These are phyloP conservation scores for Incumbomyces lentus DNA, from an alignment of 2,329 filamentous ascomycete genomes.

Conservation along the genomic window DNA sequence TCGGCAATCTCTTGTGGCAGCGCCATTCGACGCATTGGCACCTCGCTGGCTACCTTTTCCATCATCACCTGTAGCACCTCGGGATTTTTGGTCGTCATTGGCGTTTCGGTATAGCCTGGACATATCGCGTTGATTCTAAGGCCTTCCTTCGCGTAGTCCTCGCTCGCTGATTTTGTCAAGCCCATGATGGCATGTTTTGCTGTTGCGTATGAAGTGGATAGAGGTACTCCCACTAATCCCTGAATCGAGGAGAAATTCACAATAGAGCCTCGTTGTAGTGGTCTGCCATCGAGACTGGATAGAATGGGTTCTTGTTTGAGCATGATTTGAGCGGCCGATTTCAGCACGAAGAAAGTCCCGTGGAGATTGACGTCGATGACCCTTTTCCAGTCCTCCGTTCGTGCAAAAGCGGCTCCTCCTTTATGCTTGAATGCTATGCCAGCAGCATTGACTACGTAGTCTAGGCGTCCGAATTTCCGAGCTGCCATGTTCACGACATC, in stretches of 20 bases:
- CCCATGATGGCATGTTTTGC: slow-evolving; percentile 50
- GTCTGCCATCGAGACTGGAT: slow-evolving; percentile 26
- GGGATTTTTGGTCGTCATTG: slow-evolving; percentile 33
- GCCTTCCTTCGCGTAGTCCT: slow-evolving; percentile 40
- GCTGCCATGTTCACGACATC: slow-evolving; percentile 46
- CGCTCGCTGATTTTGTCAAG: slow-evolving; percentile 47
- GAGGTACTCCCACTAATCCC: slow-evolving; percentile 31
- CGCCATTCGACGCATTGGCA: slow-evolving; percentile 44
- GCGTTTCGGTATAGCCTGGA: slow-evolving; percentile 38
- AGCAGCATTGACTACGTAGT: slow-evolving; percentile 21
- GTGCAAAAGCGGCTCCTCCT: slow-evolving; percentile 2
- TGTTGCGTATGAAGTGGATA: slow-evolving; percentile 27
- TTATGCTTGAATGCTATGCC: slow-evolving; percentile 21
- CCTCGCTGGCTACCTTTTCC: slow-evolving; percentile 32
- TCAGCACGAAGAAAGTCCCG: slow-evolving; percentile 34
- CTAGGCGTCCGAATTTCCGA: slow-evolving; percentile 38
- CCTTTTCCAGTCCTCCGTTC: slow-evolving; percentile 29
- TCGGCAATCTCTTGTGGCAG: slow-evolving; percentile 44
- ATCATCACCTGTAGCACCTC: slow-evolving; percentile 20
- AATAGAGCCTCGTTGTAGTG: slow-evolving; percentile 26
- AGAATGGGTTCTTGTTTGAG: slow-evolving; percentile 33
- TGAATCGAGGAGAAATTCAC: slow-evolving; percentile 31
- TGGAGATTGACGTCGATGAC: slow-evolving; percentile 36
- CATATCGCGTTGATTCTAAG: slow-evolving; percentile 24
- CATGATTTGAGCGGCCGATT: slow-evolving; percentile 35